A percentile compares a stretch with the other conserved stretches of the same genome.
phyloP scores from a whole-genome alignment of 208 protist genomes.

The Angomonas deanei region DNA sequence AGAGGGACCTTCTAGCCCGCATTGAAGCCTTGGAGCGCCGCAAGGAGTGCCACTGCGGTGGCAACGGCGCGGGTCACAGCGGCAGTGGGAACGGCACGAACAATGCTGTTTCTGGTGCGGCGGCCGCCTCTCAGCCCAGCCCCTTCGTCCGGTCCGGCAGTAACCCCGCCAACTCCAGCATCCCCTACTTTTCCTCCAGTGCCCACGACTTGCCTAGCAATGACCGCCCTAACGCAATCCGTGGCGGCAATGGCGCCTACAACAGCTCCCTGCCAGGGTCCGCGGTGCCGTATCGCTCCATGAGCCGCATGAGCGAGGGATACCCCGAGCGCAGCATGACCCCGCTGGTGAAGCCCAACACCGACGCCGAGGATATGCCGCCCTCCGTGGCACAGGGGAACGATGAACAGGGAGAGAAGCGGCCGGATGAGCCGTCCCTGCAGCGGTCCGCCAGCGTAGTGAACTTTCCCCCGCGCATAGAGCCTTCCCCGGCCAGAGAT shows the following conservation, averaged over 20 bases:
- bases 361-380: slow-evolving; percentile 30
- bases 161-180: slow-evolving; percentile 8
- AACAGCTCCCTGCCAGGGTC: neutral
- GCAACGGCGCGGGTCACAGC: neutral
- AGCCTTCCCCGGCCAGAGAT: slow-evolving; percentile 70
- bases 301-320: slow-evolving; percentile 22
- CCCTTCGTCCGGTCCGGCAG: neutral
- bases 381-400: slow-evolving; percentile 51
- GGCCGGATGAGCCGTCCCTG: slow-evolving; percentile 53
- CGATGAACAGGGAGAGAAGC: slow-evolving; percentile 38
- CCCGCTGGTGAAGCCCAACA: slow-evolving; percentile 23
- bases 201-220: neutral
- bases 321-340: slow-evolving; percentile 25
- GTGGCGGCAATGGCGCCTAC: neutral
- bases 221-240: neutral
- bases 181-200: neutral
- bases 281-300: slow-evolving; percentile 13
- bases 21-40: slow-evolving; percentile 52
- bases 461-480: slow-evolving; percentile 56
- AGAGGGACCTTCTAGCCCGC: slow-evolving; percentile 28
- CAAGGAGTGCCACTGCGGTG: slow-evolving; percentile 25
- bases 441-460: slow-evolving; percentile 61
- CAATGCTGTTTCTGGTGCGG: neutral
- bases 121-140: neutral
- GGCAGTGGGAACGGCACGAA: neutral